phyloP scores from a whole-genome alignment of 2,329 filamentous ascomycete species.

The Aspergillus viridinutans region DNA sequence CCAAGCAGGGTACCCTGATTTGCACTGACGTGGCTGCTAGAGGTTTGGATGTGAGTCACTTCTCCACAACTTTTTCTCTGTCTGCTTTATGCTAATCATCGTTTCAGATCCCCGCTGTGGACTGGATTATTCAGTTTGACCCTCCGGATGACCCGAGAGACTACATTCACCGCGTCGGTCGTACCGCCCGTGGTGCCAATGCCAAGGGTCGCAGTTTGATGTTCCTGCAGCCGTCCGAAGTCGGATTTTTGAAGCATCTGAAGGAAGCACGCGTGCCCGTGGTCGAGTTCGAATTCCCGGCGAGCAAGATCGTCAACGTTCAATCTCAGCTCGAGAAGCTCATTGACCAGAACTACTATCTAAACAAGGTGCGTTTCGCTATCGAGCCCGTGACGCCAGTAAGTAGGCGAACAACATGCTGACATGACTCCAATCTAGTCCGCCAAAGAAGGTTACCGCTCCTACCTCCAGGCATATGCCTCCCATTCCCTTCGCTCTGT shows the following conservation, averaged over 20 bases:
- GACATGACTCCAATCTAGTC: constrained; percentile 39
- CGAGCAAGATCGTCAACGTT: constrained; percentile 86
- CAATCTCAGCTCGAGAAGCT: constrained; percentile 90
- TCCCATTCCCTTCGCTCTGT: constrained; percentile 78
- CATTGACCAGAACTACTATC: constrained; percentile 92
- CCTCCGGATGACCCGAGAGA: constrained; percentile 85
- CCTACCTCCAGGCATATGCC: constrained; percentile 92
- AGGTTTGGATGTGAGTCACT: constrained; percentile 70
- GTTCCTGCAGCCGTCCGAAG: constrained; percentile 87
- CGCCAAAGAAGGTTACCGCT: constrained; percentile 71
- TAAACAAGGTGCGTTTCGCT: constrained; percentile 66
- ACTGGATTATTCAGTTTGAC: constrained; percentile 96
- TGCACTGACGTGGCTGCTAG: constrained; percentile 95
- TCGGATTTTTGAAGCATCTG: constrained; percentile 86
- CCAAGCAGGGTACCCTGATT: constrained; percentile 79
- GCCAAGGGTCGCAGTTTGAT: constrained; percentile 84
- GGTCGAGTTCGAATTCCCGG: constrained; percentile 92
- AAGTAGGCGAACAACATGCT: neutral
- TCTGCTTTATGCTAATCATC: constrained; percentile 15
- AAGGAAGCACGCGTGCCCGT: constrained; percentile 90
- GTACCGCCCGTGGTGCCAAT: constrained; percentile 80
- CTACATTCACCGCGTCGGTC: constrained; percentile 94
- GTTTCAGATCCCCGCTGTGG: constrained; percentile 75
- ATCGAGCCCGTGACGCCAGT: neutral
- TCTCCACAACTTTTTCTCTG: neutral